A percentile compares a stretch with the other conserved stretches of the same genome.
Conservation (phyloP, 2,329 filamentous ascomycete genomes). For the Grosmannia clavigera region DNA sequence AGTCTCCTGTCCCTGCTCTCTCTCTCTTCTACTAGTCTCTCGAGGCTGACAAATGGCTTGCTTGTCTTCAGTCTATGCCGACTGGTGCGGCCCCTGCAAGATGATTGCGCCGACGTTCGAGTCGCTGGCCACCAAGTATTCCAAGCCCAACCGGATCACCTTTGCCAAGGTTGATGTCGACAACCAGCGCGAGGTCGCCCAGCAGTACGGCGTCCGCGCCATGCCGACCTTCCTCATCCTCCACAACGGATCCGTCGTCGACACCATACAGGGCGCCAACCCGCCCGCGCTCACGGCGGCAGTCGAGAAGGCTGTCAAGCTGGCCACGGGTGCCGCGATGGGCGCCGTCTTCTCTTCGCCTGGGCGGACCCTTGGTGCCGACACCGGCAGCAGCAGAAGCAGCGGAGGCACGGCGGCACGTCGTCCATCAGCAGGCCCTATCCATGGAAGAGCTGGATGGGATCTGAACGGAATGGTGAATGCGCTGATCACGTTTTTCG, state of each 20-base stretch:
- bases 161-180: slow-evolving; percentile 93
- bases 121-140: slow-evolving; percentile 65
- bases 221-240: slow-evolving; percentile 95
- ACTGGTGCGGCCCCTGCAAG: slow-evolving; percentile 93
- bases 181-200: slow-evolving; percentile 62
- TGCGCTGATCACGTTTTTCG: slow-evolving; percentile 41
- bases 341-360: slow-evolving; percentile 39
- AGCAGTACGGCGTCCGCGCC: slow-evolving; percentile 66
- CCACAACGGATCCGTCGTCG: slow-evolving; percentile 58
- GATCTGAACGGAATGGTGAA: slow-evolving; percentile 34
- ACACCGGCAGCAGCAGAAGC: slow-evolving; percentile 12
- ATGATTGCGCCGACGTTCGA: slow-evolving; percentile 84
- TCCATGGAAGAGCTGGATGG: slow-evolving; percentile 12
- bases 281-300: slow-evolving; percentile 61
- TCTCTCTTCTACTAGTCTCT: slow-evolving; percentile 11
- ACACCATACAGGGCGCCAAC: slow-evolving; percentile 75
- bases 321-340: slow-evolving; percentile 29
- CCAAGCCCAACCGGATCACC: slow-evolving; percentile 68
- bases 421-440: background rate
- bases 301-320: slow-evolving; percentile 56
- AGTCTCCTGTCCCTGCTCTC: slow-evolving; percentile 2
- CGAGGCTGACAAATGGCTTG: background rate
- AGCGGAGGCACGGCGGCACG: slow-evolving; percentile 5
- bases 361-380: slow-evolving; percentile 45
- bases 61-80: slow-evolving; percentile 62